Conservation (phyloP, 2,329 filamentous ascomycete species). For the Colletotrichum echinochloae region DNA sequence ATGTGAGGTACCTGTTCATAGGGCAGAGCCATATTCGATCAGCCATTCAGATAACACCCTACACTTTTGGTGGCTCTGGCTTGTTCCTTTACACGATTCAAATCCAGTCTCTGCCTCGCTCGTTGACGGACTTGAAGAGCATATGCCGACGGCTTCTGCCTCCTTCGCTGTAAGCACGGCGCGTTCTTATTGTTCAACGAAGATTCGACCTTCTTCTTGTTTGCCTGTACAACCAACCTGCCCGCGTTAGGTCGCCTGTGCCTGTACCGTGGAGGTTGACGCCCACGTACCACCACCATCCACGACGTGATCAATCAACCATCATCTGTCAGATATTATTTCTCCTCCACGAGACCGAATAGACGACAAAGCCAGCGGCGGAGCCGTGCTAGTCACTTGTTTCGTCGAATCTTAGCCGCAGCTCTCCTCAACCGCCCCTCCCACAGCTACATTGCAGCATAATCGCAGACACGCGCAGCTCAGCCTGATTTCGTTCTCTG, state of each 20-base stretch:
- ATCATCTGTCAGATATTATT: slow-evolving; percentile 8
- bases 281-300: slow-evolving; percentile 4
- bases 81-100: slow-evolving; percentile 9
- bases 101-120: background rate
- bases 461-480: slow-evolving; percentile 32
- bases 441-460: slow-evolving; percentile 28
- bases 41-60: slow-evolving; percentile 31
- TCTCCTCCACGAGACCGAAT: slow-evolving; percentile 10
- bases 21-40: slow-evolving; percentile 14
- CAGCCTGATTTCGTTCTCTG: slow-evolving; percentile 32
- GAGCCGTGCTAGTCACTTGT: slow-evolving; percentile 31
- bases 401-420: slow-evolving; percentile 40
- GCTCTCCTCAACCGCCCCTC: slow-evolving; percentile 37
- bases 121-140: background rate
- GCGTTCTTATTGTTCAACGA: background rate
- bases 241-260: slow-evolving; percentile 1
- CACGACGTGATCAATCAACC: slow-evolving; percentile 6
- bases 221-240: slow-evolving; percentile 15
- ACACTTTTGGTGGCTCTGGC: slow-evolving; percentile 5
- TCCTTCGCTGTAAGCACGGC: background rate
- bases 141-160: background rate
- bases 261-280: slow-evolving; percentile 10
- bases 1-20: slow-evolving; percentile 37
- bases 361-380: slow-evolving; percentile 28
- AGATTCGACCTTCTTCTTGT: background rate